These are phyloP conservation scores for Allantophomopsis lycopodina DNA, from an alignment of 2,329 filamentous ascomycete species.

Conservation along the genomic window DNA sequence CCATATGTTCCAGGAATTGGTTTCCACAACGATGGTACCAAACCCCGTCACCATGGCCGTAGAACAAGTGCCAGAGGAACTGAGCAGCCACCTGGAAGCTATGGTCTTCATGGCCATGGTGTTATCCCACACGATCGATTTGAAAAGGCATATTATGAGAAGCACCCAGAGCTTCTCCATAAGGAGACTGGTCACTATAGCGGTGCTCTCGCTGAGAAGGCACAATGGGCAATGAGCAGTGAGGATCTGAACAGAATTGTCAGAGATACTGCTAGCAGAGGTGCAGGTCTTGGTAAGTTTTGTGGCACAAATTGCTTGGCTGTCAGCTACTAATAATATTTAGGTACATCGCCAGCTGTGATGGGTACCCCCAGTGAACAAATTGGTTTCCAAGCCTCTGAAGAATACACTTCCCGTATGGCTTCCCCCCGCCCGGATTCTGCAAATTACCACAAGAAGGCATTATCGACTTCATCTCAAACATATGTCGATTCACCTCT, in stretches of 20 bases:
- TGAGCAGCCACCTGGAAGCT: slow-evolving; percentile 71
- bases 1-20: slow-evolving; percentile 23
- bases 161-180: slow-evolving; percentile 69
- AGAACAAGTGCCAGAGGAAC: slow-evolving; percentile 62
- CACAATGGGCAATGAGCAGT: slow-evolving; percentile 74
- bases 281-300: slow-evolving; percentile 34
- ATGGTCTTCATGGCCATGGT: slow-evolving; percentile 84
- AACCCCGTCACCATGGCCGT: slow-evolving; percentile 47
- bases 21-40: slow-evolving; percentile 35
- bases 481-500: slow-evolving; percentile 21
- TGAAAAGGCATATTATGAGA: slow-evolving; percentile 84
- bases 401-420: slow-evolving; percentile 70
- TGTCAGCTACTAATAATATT: slow-evolving; percentile 3
- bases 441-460: slow-evolving; percentile 20
- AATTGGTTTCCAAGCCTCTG: slow-evolving; percentile 74
- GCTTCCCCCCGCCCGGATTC: slow-evolving; percentile 49
- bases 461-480: slow-evolving; percentile 28
- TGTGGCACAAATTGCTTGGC: too few species aligned
- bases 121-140: slow-evolving; percentile 65
- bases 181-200: slow-evolving; percentile 53
- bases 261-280: slow-evolving; percentile 46
- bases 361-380: slow-evolving; percentile 78
- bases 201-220: slow-evolving; percentile 39
- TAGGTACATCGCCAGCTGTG: slow-evolving; percentile 50
- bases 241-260: slow-evolving; percentile 87